Conservation (phyloP, 2,329 filamentous ascomycete species). For the Colletotrichum theobromicola region DNA sequence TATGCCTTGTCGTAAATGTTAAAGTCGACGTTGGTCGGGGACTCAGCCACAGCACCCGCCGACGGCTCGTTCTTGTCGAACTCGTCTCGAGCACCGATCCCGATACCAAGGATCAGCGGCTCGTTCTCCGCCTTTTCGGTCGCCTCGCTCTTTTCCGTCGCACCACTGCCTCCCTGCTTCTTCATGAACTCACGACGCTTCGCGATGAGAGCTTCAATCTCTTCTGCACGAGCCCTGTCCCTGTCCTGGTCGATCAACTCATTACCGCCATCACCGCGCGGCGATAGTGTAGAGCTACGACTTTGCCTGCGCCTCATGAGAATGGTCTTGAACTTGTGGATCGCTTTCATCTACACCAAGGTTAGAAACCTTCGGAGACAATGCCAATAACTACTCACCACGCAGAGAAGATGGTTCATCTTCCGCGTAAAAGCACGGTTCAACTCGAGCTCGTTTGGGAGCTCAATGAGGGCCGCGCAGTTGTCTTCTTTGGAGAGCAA, state of each 20-base stretch:
- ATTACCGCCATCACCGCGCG: not conserved
- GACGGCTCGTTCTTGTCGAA: conserved; percentile 43
- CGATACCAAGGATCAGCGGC: conserved; percentile 77
- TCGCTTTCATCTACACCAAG: conserved; percentile 77
- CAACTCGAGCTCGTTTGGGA: conserved; percentile 88
- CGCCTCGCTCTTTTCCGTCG: conserved; percentile 34
- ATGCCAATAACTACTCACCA: conserved; percentile 58
- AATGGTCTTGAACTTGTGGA: conserved; percentile 83
- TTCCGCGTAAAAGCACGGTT: conserved; percentile 89
- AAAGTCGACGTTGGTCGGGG: conserved; percentile 82
- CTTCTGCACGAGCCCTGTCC: conserved; percentile 46
- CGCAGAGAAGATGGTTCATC: conserved; percentile 83
- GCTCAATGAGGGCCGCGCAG: conserved; percentile 78
- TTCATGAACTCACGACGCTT: conserved; percentile 49
- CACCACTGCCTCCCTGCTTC: conserved; percentile 51
- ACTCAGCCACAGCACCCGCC: conserved; percentile 74
- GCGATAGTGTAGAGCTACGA: conserved; percentile 9
- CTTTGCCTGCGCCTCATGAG: conserved; percentile 42
- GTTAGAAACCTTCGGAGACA: conserved; percentile 6
- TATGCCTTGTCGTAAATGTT: conserved; percentile 91
- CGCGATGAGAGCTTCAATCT: conserved; percentile 54
- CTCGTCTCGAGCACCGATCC: conserved; percentile 62
- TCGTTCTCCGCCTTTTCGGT: conserved; percentile 67
- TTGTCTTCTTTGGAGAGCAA: conserved; percentile 86
- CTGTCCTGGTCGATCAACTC: conserved; percentile 27